phyloP scores from a whole-genome alignment of 305 asterid genomes.

The Solanum aculeatissimum region DNA sequence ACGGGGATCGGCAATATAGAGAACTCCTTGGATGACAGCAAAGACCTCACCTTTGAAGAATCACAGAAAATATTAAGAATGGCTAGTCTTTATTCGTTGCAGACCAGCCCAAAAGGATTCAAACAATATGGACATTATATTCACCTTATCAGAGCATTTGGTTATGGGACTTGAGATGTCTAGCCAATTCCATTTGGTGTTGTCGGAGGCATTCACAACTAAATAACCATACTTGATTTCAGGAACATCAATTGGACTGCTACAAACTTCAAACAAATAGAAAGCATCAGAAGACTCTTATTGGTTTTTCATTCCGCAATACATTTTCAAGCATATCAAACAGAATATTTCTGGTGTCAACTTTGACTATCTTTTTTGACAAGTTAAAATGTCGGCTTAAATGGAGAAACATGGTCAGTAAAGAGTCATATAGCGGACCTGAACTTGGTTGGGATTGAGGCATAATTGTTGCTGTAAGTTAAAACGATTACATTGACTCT shows the following conservation, averaged over 20 bases:
- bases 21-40: conserved; percentile 47
- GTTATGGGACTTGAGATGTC: conserved; percentile 51
- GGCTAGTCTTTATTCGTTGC: not conserved
- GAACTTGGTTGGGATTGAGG: not conserved
- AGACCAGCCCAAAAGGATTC: not conserved
- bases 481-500: not conserved
- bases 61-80: not conserved
- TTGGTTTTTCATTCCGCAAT: not conserved
- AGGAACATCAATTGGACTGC: conserved; percentile 73
- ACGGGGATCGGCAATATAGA: conserved; percentile 59
- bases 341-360: not conserved
- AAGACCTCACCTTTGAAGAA: conserved; percentile 44
- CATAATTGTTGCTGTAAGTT: not conserved
- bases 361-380: not conserved
- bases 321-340: not conserved
- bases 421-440: not conserved
- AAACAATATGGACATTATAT: not conserved
- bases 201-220: conserved; percentile 15
- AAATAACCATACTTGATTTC: conserved; percentile 66
- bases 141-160: conserved; percentile 59
- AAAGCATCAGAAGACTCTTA: not conserved
- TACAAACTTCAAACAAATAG: conserved; percentile 42
- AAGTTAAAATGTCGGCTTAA: not conserved
- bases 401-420: not conserved
- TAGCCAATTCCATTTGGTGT: conserved; percentile 64